These are phyloP conservation scores for Ilex paraguariensis DNA, from an alignment of 305 asterid species.

Conservation along the genomic window DNA sequence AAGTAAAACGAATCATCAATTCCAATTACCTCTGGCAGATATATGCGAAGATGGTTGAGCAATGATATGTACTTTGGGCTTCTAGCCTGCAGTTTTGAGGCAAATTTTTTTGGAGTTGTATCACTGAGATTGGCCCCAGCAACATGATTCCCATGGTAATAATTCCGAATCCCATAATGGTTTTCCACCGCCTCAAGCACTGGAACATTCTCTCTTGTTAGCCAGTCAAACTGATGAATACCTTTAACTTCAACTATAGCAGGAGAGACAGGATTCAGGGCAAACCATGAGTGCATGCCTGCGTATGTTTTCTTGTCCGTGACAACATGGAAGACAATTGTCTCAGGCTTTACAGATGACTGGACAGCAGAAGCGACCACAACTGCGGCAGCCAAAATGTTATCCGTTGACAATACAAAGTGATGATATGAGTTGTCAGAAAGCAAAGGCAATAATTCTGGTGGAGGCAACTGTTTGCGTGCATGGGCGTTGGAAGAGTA, in stretches of 20 bases:
- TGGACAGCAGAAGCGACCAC: constrained; percentile 83
- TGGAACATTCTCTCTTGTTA: constrained; percentile 94
- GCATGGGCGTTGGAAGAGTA: constrained; percentile 98
- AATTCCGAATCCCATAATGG: constrained; percentile 76
- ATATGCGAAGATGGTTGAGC: constrained; percentile 98
- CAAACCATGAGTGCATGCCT: constrained; percentile 99
- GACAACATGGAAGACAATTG: constrained; percentile 92
- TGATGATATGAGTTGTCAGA: constrained; percentile 89
- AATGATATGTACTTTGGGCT: constrained; percentile 93
- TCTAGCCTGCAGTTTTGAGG: constrained; percentile 96
- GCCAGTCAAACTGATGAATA: constrained; percentile 97
- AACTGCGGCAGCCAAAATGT: constrained; percentile 94
- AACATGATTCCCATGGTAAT: constrained; percentile 96
- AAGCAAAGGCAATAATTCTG: constrained; percentile 92
- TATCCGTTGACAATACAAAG: constrained; percentile 89
- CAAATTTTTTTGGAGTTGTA: constrained; percentile 85
- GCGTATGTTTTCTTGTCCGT: constrained; percentile 99
- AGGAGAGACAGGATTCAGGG: constrained; percentile 76
- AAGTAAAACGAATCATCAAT: too few relatives aligned
- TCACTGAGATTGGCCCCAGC: constrained; percentile 89
- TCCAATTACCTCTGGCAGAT: constrained; percentile 86
- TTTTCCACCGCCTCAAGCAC: constrained; percentile 98
- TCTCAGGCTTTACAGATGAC: constrained; percentile 66
- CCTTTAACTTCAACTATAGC: constrained; percentile 98
- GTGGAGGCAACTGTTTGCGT: constrained; percentile 96